phyloP scores from a whole-genome alignment of 805 yeast genomes.

The Kazachstania psychrophila region DNA sequence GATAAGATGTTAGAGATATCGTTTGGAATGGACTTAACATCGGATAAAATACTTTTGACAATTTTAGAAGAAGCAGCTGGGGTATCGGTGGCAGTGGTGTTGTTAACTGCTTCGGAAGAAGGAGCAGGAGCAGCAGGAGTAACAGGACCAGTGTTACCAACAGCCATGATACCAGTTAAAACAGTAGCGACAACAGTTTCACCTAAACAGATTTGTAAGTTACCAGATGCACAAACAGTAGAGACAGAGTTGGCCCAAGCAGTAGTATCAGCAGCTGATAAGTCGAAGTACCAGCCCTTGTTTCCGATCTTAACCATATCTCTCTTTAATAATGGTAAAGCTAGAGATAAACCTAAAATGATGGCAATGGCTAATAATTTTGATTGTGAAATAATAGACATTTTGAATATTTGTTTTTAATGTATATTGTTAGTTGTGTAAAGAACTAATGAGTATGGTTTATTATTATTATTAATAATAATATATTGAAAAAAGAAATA shows the following conservation, averaged over 20 bases:
- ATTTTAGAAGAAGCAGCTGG: constrained; percentile 1
- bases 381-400: constrained; percentile 1
- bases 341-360: not conserved
- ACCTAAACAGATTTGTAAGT: constrained; percentile 1
- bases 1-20: not conserved
- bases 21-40: not conserved
- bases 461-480: no score
- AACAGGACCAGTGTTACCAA: constrained; percentile 3
- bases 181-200: constrained; percentile 3
- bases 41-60: not conserved
- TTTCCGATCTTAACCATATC: constrained; percentile 3
- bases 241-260: constrained; percentile 3
- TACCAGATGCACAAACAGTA: constrained; percentile 2
- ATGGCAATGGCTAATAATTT: not conserved
- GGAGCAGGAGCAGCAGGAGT: not conserved
- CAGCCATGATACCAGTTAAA: constrained; percentile 3
- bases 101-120: not conserved
- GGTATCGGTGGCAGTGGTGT: not conserved
- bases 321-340: not conserved
- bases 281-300: constrained; percentile 3
- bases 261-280: constrained; percentile 2
- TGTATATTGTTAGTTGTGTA: no score
- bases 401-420: no score
- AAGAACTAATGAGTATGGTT: no score
- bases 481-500: no score